phyloP scores from a whole-genome alignment of 768 basidiomycete genomes.

The Rhizopogon vesiculosus region DNA sequence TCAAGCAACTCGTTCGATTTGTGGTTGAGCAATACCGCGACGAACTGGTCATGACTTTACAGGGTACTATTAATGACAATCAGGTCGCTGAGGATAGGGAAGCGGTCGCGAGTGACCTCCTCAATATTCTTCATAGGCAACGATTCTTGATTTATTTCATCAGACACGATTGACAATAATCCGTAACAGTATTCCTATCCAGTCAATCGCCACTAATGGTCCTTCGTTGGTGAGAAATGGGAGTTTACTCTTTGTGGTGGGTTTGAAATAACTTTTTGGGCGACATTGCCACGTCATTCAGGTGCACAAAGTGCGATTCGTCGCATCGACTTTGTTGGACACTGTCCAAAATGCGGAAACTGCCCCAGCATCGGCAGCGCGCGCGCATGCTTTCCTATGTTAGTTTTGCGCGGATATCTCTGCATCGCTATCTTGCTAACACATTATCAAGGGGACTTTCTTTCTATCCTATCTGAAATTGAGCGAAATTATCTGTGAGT shows the following conservation, averaged over 20 bases:
- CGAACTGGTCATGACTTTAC: slow-evolving; percentile 68
- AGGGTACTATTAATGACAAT: slow-evolving; percentile 58
- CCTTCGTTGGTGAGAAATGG: slow-evolving; percentile 57
- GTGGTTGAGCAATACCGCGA: slow-evolving; percentile 92
- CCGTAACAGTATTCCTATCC: slow-evolving; percentile 73
- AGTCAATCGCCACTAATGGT: slow-evolving; percentile 87
- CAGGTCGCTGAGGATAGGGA: slow-evolving; percentile 72
- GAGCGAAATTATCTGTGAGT: slow-evolving; percentile 84
- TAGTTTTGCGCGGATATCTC: slow-evolving; percentile 24
- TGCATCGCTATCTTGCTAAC: not conserved
- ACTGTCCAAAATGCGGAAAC: slow-evolving; percentile 78
- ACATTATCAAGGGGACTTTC: slow-evolving; percentile 70
- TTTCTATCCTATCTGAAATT: slow-evolving; percentile 87
- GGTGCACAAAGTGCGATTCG: slow-evolving; percentile 92
- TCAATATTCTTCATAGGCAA: slow-evolving; percentile 81
- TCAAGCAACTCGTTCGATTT: slow-evolving; percentile 87
- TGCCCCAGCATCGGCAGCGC: slow-evolving; percentile 73
- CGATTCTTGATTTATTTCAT: slow-evolving; percentile 5
- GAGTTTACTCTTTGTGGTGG: not conserved
- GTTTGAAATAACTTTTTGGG: not conserved
- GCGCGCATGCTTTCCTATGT: slow-evolving; percentile 87
- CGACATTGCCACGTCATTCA: slow-evolving; percentile 19
- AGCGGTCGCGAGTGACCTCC: slow-evolving; percentile 80
- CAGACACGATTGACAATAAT: slow-evolving; percentile 3
- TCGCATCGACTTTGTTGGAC: slow-evolving; percentile 85